Percentiles rank a stretch among this genome's conserved stretches.
These are phyloP conservation scores for Chenopodium berlandieri DNA, from an alignment of 148 eudicot genomes.

Conservation along the genomic window DNA sequence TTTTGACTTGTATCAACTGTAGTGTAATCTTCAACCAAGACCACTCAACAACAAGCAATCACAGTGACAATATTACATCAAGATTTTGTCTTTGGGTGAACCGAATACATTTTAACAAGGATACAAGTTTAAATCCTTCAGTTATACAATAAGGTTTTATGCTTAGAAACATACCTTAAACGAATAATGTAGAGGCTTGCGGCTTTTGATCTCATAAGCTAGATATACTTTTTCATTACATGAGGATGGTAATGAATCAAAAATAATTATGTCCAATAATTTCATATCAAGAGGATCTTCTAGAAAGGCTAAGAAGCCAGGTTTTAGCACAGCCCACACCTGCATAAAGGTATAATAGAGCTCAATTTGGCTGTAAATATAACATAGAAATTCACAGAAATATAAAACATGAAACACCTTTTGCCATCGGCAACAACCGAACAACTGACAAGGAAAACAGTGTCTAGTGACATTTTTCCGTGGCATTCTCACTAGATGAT, in stretches of 20 bases:
- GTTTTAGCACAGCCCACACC: conserved; percentile 82
- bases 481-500: conserved; percentile 31
- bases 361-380: conserved; percentile 11
- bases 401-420: conserved; percentile 30
- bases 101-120: neutral
- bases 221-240: conserved; percentile 63
- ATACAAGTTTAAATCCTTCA: neutral
- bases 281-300: conserved; percentile 78
- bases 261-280: conserved; percentile 82
- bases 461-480: conserved; percentile 35
- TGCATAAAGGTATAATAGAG: conserved; percentile 22
- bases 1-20: neutral
- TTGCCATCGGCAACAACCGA: conserved; percentile 47
- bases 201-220: conserved; percentile 81
- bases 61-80: neutral
- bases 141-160: neutral
- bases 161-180: conserved; percentile 54
- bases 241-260: conserved; percentile 82
- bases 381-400: neutral
- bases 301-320: conserved; percentile 93
- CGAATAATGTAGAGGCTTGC: conserved; percentile 70
- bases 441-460: conserved; percentile 41
- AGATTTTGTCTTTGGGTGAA: neutral
- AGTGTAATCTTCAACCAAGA: neutral
- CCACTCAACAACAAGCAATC: neutral